Conservation (phyloP, 139 green algal species). For the Chlorella sp. region DNA sequence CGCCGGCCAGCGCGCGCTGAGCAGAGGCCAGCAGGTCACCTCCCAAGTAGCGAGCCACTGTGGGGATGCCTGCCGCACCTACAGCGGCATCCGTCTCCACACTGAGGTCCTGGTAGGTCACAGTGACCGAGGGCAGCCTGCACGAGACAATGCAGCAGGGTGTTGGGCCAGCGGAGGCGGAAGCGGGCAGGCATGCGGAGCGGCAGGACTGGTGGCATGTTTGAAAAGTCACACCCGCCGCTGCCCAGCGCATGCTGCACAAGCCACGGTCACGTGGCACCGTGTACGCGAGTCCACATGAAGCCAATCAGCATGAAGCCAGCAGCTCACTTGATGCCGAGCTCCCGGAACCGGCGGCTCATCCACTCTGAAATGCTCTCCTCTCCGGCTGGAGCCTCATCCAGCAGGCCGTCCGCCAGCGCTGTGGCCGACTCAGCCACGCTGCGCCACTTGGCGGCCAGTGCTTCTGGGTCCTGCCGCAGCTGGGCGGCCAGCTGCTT, state of each 20-base stretch:
- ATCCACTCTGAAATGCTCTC: background rate
- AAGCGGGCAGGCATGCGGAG: too few species aligned
- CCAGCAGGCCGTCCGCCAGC: background rate
- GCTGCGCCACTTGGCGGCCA: background rate
- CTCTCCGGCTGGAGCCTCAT: background rate
- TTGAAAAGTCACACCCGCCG: too few species aligned
- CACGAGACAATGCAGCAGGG: background rate
- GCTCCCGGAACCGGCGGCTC: background rate
- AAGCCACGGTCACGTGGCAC: too few species aligned
- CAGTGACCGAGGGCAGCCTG: conserved; percentile 44
- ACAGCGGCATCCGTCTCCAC: conserved; percentile 71
- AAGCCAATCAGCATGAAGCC: too few species aligned
- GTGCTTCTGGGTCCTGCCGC: background rate
- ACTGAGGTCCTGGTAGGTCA: conserved; percentile 67
- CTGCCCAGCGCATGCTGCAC: too few species aligned
- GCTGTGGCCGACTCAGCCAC: background rate
- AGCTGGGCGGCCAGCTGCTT: background rate
- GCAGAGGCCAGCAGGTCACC: conserved; percentile 53
- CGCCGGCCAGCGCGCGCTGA: conserved; percentile 44
- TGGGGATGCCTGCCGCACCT: conserved; percentile 59
- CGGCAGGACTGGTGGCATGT: too few species aligned
- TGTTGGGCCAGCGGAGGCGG: too few species aligned
- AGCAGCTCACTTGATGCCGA: background rate
- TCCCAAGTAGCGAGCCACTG: conserved; percentile 1
- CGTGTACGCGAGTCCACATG: background rate